Base-by-base conservation (phyloP, 306 rosid species). In the Pterocarpus macrocarpus region DNA sequence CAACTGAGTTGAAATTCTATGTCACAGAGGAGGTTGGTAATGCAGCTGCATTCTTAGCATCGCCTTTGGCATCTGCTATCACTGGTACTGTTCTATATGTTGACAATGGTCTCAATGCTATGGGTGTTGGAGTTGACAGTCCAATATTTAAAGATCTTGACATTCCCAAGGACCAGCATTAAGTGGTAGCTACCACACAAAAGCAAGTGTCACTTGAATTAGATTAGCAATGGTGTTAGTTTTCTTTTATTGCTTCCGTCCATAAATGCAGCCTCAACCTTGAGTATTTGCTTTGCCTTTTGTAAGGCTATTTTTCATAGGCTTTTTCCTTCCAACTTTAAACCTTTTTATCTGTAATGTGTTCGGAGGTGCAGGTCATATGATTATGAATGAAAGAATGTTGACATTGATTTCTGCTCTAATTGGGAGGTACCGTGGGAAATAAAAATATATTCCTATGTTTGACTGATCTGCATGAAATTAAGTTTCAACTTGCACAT, bases 41-140 rank as follows among this genome's bases (percentile, higher is more conserved):
- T 77, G 82, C 90, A 10, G 98, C 99, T 10, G 97, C 99, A 50
- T 95, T 95, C 86, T 83, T 95, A 80, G 90, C 90, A 65, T 95
- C 98, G 44, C 98, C 98, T 14, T 78, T 95, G 92, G 95, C 99
- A 53, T 95, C 99, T 45, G 99, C 99, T 56, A 91, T 93, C 83
- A 93, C 97, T 0, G 99, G 99, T 1, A 84, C 96, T 12, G 93
- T 93, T 74, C 81, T 95, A 44, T 95, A 93, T 12, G 98, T 93
- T 3, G 97, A 95, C 92, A 91, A 95, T 59, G 98, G 99, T 65
- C 84, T 95, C 80, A 94, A 90, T 10, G 95, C 98, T 8, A 89
- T 91, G 99, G 99, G 99, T 1, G 97, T 93, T 3, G 99, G 96
- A 76, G 89, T 91, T 71, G 97, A 93, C 89, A 83, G 87, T 77